Evolutionary conservation across 176 grass and related monocot genomes (phyloP), one percentile per base, ranked within the genome.

Genomic region (Oryza coarctata): DNA sequence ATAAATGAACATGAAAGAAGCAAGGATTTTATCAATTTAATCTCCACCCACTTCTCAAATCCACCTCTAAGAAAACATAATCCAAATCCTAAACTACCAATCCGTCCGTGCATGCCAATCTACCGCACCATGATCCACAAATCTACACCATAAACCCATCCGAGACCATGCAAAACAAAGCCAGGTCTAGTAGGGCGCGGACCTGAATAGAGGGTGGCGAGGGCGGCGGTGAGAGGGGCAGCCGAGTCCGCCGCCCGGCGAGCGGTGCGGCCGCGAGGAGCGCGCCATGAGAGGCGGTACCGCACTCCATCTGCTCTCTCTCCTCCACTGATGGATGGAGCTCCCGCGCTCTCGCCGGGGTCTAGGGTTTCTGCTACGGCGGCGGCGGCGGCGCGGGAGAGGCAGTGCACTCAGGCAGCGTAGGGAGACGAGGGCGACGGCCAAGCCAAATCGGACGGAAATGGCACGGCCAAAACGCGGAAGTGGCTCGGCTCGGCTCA

Each of bases 361-460:
- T 32, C 66, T 89, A 86, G 78, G 88, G 88, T 89, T 88, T 88
- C 82, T 58, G 74, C 63, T 32, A 18, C 72, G 58, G 43, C 62
- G 23, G 62, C 71, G 45, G 39, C 67, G 5, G 20, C 15, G 61
- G 65, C 41, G 49, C 15, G 25, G 57, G 30, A n/a, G 55, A 23
- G 70, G 20, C 18, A 25, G 61, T 26, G 30, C 10, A 17, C 36
- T 39, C 17, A 25, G 57, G 13, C 4, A 17, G 44, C 7, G 22
- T 43, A 57, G 41, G 32, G 25, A 75, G 47, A 50, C 47, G 47
- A 50, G 8, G 73, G 20, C 41, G 66, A 72, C 12, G 49, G 71
- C 75, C 61, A 84, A 62, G 71, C 75, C 61, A 84, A 62, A 36
- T 77, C 78, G 62, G 36, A 67, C 44, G 18, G 45, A 49, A 63